phyloP scores from a whole-genome alignment of 106 monocot species.

The Alisma plantagoaquatica region DNA sequence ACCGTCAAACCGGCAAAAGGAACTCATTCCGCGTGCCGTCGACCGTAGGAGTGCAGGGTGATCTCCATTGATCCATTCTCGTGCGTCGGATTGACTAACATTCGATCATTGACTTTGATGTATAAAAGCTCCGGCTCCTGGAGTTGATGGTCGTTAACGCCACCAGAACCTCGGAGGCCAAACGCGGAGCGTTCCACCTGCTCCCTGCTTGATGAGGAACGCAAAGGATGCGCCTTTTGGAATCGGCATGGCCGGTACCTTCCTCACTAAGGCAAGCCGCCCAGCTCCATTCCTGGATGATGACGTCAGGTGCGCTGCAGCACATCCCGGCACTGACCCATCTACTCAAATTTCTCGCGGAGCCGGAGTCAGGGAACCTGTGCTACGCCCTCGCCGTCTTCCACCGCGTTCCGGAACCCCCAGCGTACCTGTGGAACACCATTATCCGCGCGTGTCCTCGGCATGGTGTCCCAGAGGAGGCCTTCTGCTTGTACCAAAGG shows the following conservation, averaged over 20 bases:
- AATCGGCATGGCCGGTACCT: constrained; percentile 50
- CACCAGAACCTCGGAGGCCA: too few species aligned
- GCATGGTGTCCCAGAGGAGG: constrained; percentile 1
- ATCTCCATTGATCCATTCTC: too few species aligned
- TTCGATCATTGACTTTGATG: too few species aligned
- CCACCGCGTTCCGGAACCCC: constrained; percentile 22
- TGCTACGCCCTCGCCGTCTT: constrained; percentile 26
- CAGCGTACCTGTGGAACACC: constrained; percentile 46
- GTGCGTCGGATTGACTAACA: too few species aligned
- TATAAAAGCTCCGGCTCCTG: too few species aligned
- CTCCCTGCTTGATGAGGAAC: too few species aligned
- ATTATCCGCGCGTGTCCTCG: constrained; percentile 26
- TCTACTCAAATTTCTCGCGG: constrained; percentile 26
- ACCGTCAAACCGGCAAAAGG: too few species aligned
- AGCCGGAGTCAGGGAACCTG: constrained; percentile 14
- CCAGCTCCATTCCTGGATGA: constrained; percentile 35
- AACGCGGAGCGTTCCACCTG: too few species aligned
- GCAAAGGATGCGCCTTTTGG: too few species aligned
- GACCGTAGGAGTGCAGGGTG: too few species aligned
- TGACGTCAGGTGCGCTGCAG: constrained; percentile 19
- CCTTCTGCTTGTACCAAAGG: constrained; percentile 24
- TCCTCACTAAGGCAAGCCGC: constrained; percentile 27
- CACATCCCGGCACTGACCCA: constrained; percentile 9
- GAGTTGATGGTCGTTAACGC: too few species aligned
- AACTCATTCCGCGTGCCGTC: too few species aligned